Percentiles rank a stretch among this genome's conserved stretches.
These are phyloP conservation scores for Lenwebbia sp. DNA, from an alignment of 345 rosid genomes.

Conservation along the genomic window DNA sequence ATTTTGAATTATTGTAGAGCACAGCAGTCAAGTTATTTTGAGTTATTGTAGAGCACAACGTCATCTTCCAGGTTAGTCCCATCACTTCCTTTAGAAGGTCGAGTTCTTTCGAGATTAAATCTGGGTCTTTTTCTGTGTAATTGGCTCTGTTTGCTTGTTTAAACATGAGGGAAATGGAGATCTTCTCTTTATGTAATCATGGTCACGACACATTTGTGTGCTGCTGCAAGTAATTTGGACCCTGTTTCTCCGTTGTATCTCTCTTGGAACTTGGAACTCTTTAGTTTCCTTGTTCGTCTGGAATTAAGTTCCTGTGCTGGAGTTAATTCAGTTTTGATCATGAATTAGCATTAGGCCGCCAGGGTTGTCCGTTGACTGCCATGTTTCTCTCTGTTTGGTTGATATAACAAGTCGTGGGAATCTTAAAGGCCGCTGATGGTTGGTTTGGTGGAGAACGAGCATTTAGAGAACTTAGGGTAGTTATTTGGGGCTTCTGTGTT, in stretches of 20 bases:
- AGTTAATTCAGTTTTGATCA: neutral
- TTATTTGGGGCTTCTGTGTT: neutral
- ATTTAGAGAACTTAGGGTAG: neutral
- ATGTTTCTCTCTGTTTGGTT: neutral
- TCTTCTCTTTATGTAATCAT: neutral
- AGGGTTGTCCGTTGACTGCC: neutral
- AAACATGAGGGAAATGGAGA: neutral
- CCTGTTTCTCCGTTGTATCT: neutral
- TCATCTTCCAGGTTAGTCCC: no score
- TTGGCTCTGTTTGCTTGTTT: neutral
- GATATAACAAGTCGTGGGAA: neutral
- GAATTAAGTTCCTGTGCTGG: neutral
- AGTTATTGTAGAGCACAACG: no score
- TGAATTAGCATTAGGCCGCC: neutral
- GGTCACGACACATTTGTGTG: neutral
- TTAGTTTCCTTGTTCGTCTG: neutral
- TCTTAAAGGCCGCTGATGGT: neutral
- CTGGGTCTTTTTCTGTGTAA: neutral
- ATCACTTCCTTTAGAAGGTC: no score
- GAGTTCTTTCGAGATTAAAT: no score
- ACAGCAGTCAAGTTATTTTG: no score
- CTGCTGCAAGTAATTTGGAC: neutral
- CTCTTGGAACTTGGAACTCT: neutral
- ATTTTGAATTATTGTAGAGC: no score
- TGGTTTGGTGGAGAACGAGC: neutral